These are phyloP conservation scores for Saccharomyces mikatae DNA, from an alignment of 805 yeast species.

Conservation along the genomic window DNA sequence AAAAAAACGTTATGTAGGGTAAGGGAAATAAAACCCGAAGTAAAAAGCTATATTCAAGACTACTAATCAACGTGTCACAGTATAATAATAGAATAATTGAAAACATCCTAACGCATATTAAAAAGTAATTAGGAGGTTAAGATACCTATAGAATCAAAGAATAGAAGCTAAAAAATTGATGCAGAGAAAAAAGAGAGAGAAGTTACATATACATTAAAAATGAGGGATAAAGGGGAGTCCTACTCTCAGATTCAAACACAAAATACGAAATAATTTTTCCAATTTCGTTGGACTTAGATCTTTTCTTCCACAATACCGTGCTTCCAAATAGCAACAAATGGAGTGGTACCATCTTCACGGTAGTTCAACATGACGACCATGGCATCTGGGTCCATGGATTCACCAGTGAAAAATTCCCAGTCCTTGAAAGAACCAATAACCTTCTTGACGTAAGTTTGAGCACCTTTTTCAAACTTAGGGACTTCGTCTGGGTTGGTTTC, in stretches of 20 bases:
- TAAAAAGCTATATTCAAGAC: neutral
- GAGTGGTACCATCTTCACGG: constrained; percentile 99
- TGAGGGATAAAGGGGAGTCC: neutral
- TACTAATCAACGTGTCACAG: neutral
- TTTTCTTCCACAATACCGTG: constrained; percentile 89
- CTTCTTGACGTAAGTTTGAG: constrained; percentile 92
- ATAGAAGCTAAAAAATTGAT: neutral
- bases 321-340: constrained; percentile 97
- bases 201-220: neutral
- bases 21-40: neutral
- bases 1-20: neutral
- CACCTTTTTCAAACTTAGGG: constrained; percentile 93
- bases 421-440: constrained; percentile 91
- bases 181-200: neutral
- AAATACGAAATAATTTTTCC: constrained; percentile 2
- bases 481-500: constrained; percentile 85
- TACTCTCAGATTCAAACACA: constrained; percentile 1
- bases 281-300: constrained; percentile 47
- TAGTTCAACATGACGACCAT: constrained; percentile 97
- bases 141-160: neutral
- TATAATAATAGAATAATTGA: neutral
- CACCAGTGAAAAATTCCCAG: constrained; percentile 99
- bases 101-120: neutral
- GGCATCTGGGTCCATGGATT: constrained; percentile 99
- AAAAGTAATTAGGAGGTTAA: neutral